Evolutionary conservation across 306 rosid species (phyloP), one percentile per base, ranked within the genome.

Genomic region (Betula pendula): DNA sequence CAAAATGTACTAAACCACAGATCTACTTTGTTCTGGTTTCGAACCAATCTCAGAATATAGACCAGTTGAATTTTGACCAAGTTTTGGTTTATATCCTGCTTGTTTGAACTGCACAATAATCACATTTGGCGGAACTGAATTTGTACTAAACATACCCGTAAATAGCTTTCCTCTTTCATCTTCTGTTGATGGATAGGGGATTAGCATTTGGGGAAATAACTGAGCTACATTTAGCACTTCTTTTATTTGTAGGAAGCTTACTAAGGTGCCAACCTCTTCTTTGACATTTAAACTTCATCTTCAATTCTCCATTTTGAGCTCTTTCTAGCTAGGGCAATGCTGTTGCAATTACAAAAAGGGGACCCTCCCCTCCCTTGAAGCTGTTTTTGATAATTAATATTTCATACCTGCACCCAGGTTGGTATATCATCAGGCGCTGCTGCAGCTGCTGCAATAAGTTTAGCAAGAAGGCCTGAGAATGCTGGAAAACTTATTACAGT

Each of bases 361-460:
- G 65, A 65, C 1, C 27, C 55, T 63, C 29, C 73, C 49, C 53
- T 40, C 60, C 63, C 35, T 53, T 44, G 25, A 68, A 74, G 52
- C 17, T 68, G 71, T 66, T 71, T 50, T 68, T 51, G 75, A 40
- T 66, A 70, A 15, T 79, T 68, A 42, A 82, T 56, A 29, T 72
- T 78, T 81, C 33, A 69, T 73, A 42, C 79, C 17, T 85, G 43
- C 80, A 8, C 55, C n/a, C 81, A 90, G 98, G 97, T 94, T 77
- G 97, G 98, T 71, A 90, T 92, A 77, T 94, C 97, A 75, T 94
- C 97, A 20, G 98, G 98, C 81, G 98, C 97, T 63, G 98, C 98
- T 72, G 97, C 97, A 15, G 95, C 89, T 6, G 98, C 98, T 62
- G 97, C 97, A 77, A 68, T 94, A 77, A 85, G 79, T 80, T 82